Conservation (phyloP, 2,329 filamentous ascomycete genomes). For the Cadophora gregata region DNA sequence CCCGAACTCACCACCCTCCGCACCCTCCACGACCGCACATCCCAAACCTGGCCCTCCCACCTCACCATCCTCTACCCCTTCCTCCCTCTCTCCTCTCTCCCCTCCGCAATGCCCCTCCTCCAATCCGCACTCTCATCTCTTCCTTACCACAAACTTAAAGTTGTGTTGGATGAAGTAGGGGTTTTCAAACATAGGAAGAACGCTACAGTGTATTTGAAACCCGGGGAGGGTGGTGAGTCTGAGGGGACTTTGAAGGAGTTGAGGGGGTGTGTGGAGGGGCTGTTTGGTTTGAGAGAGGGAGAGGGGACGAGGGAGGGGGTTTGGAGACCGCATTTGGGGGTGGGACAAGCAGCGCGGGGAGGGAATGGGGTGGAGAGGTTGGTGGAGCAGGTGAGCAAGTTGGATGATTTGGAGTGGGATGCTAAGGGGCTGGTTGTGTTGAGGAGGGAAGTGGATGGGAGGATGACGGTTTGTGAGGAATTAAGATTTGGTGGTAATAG, state of each 20-base stretch:
- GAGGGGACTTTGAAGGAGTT: constrained; percentile 22
- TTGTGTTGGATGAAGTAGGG: constrained; percentile 22
- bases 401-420: constrained; percentile 57
- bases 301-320: constrained; percentile 33
- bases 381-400: constrained; percentile 55
- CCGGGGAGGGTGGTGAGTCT: constrained; percentile 19
- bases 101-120: constrained; percentile 33
- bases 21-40: constrained; percentile 63
- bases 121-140: constrained; percentile 51
- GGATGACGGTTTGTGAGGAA: constrained; percentile 53
- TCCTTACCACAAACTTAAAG: constrained; percentile 39
- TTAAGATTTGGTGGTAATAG: constrained; percentile 12
- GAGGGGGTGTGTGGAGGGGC: constrained; percentile 22
- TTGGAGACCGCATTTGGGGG: constrained; percentile 57
- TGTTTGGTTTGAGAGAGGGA: constrained; percentile 26
- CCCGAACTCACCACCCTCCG: constrained; percentile 59
- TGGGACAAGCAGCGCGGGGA: constrained; percentile 61
- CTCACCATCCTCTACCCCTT: constrained; percentile 73
- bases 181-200: constrained; percentile 29
- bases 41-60: constrained; percentile 68
- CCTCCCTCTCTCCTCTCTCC: constrained; percentile 55
- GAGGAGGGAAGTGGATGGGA: constrained; percentile 53
- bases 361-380: constrained; percentile 53
- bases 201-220: constrained; percentile 33
- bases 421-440: constrained; percentile 58